Conservation (phyloP, 441 rosid species). For the Croton setiger region DNA sequence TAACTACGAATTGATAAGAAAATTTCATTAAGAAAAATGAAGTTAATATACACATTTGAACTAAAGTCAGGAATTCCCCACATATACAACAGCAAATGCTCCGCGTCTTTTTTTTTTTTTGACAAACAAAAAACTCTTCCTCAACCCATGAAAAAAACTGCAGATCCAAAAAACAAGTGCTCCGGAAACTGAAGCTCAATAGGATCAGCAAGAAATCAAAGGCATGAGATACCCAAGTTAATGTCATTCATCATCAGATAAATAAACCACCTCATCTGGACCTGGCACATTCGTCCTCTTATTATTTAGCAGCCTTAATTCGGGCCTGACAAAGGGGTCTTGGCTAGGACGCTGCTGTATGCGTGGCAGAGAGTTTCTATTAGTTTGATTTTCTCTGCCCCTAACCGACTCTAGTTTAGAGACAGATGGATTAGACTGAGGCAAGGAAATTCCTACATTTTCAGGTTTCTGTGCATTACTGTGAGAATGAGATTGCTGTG, state of each 20-base stretch:
- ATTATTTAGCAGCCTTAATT: conserved; percentile 6
- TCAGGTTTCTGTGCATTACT: conserved; percentile 18
- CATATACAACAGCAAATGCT: neutral
- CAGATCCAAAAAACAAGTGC: neutral
- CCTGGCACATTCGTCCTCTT: conserved; percentile 14
- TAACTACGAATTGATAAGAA: neutral
- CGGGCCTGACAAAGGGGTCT: conserved; percentile 20
- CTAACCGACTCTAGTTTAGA: conserved; percentile 25
- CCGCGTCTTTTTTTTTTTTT: no score
- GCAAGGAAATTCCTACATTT: conserved; percentile 18
- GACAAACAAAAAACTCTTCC: no score
- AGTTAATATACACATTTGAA: neutral
- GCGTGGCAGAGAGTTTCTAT: conserved; percentile 23
- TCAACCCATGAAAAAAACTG: neutral
- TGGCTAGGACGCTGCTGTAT: conserved; percentile 19
- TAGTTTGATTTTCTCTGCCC: conserved; percentile 22
- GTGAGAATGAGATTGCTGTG: conserved; percentile 16
- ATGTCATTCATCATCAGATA: conserved; percentile 80
- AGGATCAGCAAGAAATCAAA: neutral
- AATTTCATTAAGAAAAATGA: neutral
- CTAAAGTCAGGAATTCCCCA: neutral
- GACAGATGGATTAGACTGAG: conserved; percentile 13
- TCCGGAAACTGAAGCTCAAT: neutral
- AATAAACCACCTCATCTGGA: conserved; percentile 46
- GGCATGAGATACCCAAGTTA: neutral